A percentile compares a stretch with the other conserved stretches of the same genome.
These are phyloP conservation scores for Tetrahymena borealis DNA, from an alignment of 73 alveolate genomes.

Conservation along the genomic window DNA sequence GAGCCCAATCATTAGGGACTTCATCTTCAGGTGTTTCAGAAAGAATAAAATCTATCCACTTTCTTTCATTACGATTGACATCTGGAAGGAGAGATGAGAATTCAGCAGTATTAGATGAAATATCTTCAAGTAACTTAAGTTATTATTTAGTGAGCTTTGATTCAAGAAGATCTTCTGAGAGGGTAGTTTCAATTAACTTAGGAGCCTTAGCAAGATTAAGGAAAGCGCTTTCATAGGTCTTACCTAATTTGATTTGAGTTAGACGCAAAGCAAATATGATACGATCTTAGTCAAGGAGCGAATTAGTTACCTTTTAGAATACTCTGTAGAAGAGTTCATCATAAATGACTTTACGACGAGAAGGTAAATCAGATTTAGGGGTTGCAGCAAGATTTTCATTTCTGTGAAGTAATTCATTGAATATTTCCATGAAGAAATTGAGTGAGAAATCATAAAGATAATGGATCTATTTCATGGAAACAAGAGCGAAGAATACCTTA, in stretches of 20 bases:
- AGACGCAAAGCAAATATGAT: constrained; percentile 85
- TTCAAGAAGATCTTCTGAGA: constrained; percentile 45
- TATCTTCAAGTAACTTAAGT: constrained; percentile 69
- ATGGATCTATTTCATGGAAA: constrained; percentile 72
- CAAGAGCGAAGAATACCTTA: constrained; percentile 87
- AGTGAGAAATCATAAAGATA: constrained; percentile 86
- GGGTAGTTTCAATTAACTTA: constrained; percentile 41
- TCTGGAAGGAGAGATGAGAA: constrained; percentile 59
- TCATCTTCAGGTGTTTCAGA: constrained; percentile 80
- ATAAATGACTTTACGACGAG: constrained; percentile 75
- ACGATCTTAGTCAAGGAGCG: constrained; percentile 80
- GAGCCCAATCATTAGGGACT: constrained; percentile 71
- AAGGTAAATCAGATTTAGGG: constrained; percentile 55
- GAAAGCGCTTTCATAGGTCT: constrained; percentile 67
- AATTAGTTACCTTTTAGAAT: constrained; percentile 76
- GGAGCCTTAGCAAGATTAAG: constrained; percentile 65
- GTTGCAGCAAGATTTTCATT: constrained; percentile 58
- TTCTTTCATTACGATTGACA: constrained; percentile 58
- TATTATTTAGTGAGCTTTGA: constrained; percentile 70
- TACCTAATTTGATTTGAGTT: constrained; percentile 85
- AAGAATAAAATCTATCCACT: constrained; percentile 74
- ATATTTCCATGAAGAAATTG: constrained; percentile 77
- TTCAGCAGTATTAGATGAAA: constrained; percentile 39
- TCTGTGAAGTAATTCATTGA: constrained; percentile 56
- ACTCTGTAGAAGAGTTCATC: constrained; percentile 74